Conservation (phyloP, 208 protist genomes). For the Leptomonas seymouri region DNA sequence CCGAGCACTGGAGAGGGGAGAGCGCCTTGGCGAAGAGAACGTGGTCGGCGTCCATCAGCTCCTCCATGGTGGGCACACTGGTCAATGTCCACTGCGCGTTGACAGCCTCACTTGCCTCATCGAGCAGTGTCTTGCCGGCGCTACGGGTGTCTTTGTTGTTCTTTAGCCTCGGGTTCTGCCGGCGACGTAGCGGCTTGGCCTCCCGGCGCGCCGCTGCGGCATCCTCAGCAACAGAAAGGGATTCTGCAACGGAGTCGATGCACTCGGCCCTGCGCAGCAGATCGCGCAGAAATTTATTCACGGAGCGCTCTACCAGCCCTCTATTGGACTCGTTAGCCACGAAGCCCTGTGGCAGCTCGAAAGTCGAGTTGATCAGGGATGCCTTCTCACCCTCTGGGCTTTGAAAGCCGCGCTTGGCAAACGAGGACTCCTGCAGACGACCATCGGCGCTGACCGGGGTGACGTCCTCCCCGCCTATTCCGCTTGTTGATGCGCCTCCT, state of each 20-base stretch:
- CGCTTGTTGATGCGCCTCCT: background rate
- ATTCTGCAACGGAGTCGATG: conserved; percentile 83
- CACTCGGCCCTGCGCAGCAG: conserved; percentile 82
- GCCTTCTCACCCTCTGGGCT: conserved; percentile 10
- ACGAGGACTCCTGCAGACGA: conserved; percentile 23
- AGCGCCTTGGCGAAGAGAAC: conserved; percentile 79
- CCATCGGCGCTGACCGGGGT: background rate
- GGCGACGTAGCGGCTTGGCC: conserved; percentile 77
- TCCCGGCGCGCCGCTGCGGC: conserved; percentile 66
- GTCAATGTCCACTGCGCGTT: conserved; percentile 76
- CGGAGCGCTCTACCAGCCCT: conserved; percentile 76
- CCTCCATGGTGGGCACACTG: conserved; percentile 75
- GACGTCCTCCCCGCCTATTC: background rate
- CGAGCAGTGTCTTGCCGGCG: conserved; percentile 62
- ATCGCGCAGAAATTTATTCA: conserved; percentile 92
- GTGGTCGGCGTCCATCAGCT: conserved; percentile 92
- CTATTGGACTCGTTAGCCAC: conserved; percentile 75
- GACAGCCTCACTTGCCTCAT: conserved; percentile 88
- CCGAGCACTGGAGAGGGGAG: conserved; percentile 86
- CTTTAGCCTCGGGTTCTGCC: conserved; percentile 21
- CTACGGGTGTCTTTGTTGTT: conserved; percentile 9
- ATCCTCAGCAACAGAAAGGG: conserved; percentile 80
- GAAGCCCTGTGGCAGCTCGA: conserved; percentile 82
- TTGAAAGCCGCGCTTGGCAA: conserved; percentile 20
- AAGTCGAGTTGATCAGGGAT: conserved; percentile 65